Evolutionary conservation across 2,329 filamentous ascomycete species (phyloP), one percentile per base, ranked within the genome.

Genomic region (Monilinia vaccinii-corymbosi): DNA sequence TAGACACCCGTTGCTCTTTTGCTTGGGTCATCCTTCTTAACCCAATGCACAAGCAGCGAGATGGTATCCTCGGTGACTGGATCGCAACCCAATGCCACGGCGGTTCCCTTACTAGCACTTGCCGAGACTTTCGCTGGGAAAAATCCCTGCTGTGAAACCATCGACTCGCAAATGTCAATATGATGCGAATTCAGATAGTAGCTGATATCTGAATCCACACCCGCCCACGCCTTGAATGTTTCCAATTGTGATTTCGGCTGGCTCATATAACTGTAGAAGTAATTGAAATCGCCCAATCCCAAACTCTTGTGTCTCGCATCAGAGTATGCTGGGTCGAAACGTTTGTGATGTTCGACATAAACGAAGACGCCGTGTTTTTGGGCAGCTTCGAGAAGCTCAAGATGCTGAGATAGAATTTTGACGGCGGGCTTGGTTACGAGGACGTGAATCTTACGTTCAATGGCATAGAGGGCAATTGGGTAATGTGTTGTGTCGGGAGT

Each of bases 101-200:
- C 91, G 28, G 89, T 87, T 58, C 92, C 92, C 70, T 84, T 88
- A 18, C 88, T 88, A 0, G 86, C 88, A 45, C 85, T 87, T 2
- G 86, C 92, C 3, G 87, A 88, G 9, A 96, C 92, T 66, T 84
- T 87, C 58, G 88, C 82, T 16, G 92, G 93, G 38, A 83, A 79
- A 74, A 87, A 96, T 49, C 87, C 88, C 25, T 78, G 76, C 66
- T 75, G 77, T 9, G 86, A 84, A 2, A 95, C 89, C 91, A 97
- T 96, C 59, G 86, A 91, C 77, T 96, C 92, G 76, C 88, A 91
- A 67, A 97, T 84, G 75, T 97, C 92, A 68, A 97, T 81, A 77
- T 97, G 93, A 77, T 97, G 92, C 65, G 86, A 91, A 81, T 97
- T 97, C 66, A 97, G 83, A 75, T 97, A 97, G 79, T 97, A 97